Evolutionary conservation across 2,329 filamentous ascomycete genomes (phyloP).

Genomic region (Fusarium falciforme): DNA sequence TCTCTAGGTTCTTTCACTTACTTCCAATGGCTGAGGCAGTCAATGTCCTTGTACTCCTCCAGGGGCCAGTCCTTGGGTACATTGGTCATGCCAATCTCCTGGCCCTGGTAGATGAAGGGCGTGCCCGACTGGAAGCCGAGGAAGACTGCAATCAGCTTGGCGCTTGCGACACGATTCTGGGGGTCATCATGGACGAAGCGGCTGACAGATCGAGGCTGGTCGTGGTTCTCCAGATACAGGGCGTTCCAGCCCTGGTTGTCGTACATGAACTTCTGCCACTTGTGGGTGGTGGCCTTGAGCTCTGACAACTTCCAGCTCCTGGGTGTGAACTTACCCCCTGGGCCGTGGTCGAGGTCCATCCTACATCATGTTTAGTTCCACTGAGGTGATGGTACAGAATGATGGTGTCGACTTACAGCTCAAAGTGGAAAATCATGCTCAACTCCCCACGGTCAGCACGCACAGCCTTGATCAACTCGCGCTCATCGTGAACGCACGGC

Average conservation of each 20-base stretch:
- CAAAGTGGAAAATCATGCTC: constrained; percentile 81
- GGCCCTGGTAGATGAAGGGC: constrained; percentile 76
- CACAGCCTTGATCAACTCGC: constrained; percentile 61
- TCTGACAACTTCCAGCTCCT: constrained; percentile 60
- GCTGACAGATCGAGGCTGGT: constrained; percentile 70
- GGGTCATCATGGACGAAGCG: constrained; percentile 65
- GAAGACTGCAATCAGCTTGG: constrained; percentile 70
- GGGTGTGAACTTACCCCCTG: constrained; percentile 56
- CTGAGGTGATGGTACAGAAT: too few species aligned
- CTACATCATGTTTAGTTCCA: constrained; percentile 40
- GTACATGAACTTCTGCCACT: constrained; percentile 71
- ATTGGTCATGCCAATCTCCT: constrained; percentile 76
- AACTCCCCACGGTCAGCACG: constrained; percentile 68
- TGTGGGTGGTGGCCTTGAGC: constrained; percentile 64
- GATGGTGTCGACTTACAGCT: constrained; percentile 57
- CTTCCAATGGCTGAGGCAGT: constrained; percentile 65
- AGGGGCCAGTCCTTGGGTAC: constrained; percentile 70
- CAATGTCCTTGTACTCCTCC: constrained; percentile 76
- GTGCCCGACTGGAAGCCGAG: constrained; percentile 70
- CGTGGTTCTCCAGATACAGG: constrained; percentile 74
- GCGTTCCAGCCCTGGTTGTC: constrained; percentile 73
- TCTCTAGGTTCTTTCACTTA: constrained; percentile 36
- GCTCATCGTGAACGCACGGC: constrained; percentile 57
- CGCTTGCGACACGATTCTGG: constrained; percentile 59
- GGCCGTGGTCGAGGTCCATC: constrained; percentile 62